Evolutionary conservation across 78 protist genomes (phyloP).

Genomic region (Paratrimastix pyriformis): DNA sequence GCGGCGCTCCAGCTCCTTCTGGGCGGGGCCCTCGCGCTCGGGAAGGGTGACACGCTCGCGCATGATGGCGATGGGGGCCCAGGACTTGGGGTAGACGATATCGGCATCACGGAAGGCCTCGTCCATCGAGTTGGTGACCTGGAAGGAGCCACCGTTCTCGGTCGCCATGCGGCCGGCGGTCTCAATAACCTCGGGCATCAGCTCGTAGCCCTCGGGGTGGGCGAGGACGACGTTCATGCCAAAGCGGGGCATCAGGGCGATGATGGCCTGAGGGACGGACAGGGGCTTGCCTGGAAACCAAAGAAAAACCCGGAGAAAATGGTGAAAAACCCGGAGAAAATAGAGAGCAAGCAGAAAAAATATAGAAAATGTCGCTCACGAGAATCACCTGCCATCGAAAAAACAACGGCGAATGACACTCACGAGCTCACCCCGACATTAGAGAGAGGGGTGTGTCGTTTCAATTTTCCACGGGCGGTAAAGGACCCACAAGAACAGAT

Average conservation of each 20-base stretch:
- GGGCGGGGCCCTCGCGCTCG: slow-evolving; percentile 20
- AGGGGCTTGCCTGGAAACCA: slow-evolving; percentile 53
- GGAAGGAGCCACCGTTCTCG: slow-evolving; percentile 29
- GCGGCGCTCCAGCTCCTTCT: slow-evolving; percentile 16
- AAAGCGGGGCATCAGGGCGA: slow-evolving; percentile 37
- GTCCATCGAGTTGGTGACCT: slow-evolving; percentile 26
- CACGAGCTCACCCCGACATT: no score
- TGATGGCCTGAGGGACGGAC: slow-evolving; percentile 45
- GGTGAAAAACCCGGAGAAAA: no score
- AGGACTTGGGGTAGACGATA: slow-evolving; percentile 39
- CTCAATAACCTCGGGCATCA: slow-evolving; percentile 37
- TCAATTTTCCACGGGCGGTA: no score
- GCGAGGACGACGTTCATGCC: slow-evolving; percentile 42
- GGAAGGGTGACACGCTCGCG: slow-evolving; percentile 8
- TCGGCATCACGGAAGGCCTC: slow-evolving; percentile 46
- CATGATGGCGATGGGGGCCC: slow-evolving; percentile 21
- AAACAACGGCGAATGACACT: no score
- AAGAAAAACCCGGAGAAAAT: no score
- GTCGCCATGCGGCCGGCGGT: slow-evolving; percentile 20
- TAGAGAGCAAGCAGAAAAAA: no score
- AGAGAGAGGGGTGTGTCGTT: no score
- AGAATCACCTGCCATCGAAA: no score
- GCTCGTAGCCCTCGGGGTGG: slow-evolving; percentile 44
- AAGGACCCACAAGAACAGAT: no score
- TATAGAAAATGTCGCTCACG: no score